phyloP scores from a whole-genome alignment of 2,329 filamentous ascomycete genomes.

The Colletotrichum eremochloae region DNA sequence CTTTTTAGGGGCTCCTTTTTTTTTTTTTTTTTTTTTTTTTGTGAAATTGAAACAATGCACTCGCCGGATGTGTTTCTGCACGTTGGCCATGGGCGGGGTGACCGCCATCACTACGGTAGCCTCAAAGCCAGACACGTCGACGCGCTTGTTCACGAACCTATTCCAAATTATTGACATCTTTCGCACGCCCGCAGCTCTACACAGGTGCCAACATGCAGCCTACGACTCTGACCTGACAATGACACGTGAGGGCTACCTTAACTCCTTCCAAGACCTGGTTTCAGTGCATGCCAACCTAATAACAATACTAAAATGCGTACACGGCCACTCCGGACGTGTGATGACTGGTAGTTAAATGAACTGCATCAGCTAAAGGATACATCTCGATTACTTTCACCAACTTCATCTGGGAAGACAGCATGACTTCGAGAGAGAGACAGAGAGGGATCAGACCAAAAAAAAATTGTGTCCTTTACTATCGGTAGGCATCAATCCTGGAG shows the following conservation, averaged over 20 bases:
- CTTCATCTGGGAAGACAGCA: background rate
- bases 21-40: constrained; percentile 30
- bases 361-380: constrained; percentile 27
- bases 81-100: constrained; percentile 24
- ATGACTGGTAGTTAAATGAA: constrained; percentile 34
- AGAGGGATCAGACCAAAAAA: too few species aligned
- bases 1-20: constrained; percentile 36
- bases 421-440: background rate
- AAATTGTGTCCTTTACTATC: background rate
- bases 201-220: constrained; percentile 30
- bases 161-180: constrained; percentile 12
- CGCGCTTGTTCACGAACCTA: constrained; percentile 27
- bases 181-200: constrained; percentile 22
- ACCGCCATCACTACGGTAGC: constrained; percentile 8
- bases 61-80: constrained; percentile 37
- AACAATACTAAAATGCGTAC: background rate
- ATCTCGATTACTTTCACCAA: background rate
- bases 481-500: background rate
- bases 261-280: constrained; percentile 25
- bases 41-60: constrained; percentile 41
- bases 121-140: constrained; percentile 23
- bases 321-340: constrained; percentile 32
- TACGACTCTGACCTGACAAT: constrained; percentile 33
- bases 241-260: constrained; percentile 26
- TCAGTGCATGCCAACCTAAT: constrained; percentile 29